Evolutionary conservation across 352 stramenopile genomes (phyloP), one percentile per base, ranked within the genome.

Genomic region (Plasmopara viticola): DNA sequence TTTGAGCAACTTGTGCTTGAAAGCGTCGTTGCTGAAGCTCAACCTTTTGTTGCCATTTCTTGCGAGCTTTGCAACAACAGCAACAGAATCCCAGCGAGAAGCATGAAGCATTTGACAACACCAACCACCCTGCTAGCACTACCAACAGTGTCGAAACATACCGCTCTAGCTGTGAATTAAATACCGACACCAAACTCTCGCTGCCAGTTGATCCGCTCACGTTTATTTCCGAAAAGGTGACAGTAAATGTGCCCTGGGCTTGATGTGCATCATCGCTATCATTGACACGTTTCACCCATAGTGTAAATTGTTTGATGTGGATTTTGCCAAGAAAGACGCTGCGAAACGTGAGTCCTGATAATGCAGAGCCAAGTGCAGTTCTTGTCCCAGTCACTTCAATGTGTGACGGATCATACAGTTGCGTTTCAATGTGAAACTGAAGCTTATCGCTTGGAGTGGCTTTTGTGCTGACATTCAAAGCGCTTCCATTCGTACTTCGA

Each of bases 61-160:
- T 62, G 15, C 74, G 61, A 5, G 62, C 60, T 14, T 72, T 63
- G 41, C 58, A 60, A 25, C 66, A 66, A 40, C 68, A 80, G 39
- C 77, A 91, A 15, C 77, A 88, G 51, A 74, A 86, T 12, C 59
- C 62, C 28, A 60, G 51, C 0, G 61, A 74, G 12, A 70, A 72
- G 18, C 74, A 89, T 8, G 69, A 73, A 0, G 62, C 41, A 58
- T 76, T 86, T 7, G 75, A 68, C 13, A 87, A 17, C n/a, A 86
- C 51, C 9, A 86, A 35, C 37, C 66, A 74, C 8, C 69, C 41
- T 4, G 50, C 50, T 17, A 54, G 9, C 10, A 71, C n/a, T 25
- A 72, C 30, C 42, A 69, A 34, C 12, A 66, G n/a, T 9, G 59
- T 72, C 42, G 60, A 79, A 1, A 79, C 15, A 15, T 81, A 58